Evolutionary conservation across 768 basidiomycete genomes (phyloP), one percentile per base, ranked within the genome.

Genomic region (Vishniacozyma victoriae): DNA sequence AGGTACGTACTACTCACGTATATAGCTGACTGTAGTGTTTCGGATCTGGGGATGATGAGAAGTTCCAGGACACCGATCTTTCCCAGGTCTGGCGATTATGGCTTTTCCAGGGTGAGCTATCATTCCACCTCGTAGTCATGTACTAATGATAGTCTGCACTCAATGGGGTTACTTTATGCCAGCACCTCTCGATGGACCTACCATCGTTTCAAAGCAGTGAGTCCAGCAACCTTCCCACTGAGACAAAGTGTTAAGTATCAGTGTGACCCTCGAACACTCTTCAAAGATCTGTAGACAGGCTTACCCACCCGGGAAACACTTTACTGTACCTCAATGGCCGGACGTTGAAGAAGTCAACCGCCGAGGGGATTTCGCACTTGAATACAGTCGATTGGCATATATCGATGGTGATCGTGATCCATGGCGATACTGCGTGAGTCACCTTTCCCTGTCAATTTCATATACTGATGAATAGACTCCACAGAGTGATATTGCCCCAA

Each of bases 161-260:
- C 80, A 93, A 62, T 96, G 93, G 93, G 93, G 91, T 2, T 99
- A 88, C 71, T 91, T 93, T 69, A 82, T 78, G 24, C 87, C 61
- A 22, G 70, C 67, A 2, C 67, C 73, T 2, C 85, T 84, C 1
- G 79, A 79, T 31, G 75, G 77, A 5, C 86, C 89, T 5, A 77
- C 82, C 2, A 85, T 97, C 56, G 78, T 96, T 33, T 95, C 91
- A 2, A 79, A 60, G 16, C 49, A 45, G 68, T 69, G 40, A 18
- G 67, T 52, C 19, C 7, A 5, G 19, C 23, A 27, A 9, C 36
- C 25, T 3, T 39, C 12, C n/a, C 15, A 22, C 19, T 15, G 11
- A 38, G 35, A 22, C 11, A 29, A 1, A 14, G 12, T 11, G 11
- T 18, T 18, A 18, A 14, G 11, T 14, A 18, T 25, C 43, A 67